Conservation (phyloP, 352 stramenopile species). For the Pythium brachiatum region DNA sequence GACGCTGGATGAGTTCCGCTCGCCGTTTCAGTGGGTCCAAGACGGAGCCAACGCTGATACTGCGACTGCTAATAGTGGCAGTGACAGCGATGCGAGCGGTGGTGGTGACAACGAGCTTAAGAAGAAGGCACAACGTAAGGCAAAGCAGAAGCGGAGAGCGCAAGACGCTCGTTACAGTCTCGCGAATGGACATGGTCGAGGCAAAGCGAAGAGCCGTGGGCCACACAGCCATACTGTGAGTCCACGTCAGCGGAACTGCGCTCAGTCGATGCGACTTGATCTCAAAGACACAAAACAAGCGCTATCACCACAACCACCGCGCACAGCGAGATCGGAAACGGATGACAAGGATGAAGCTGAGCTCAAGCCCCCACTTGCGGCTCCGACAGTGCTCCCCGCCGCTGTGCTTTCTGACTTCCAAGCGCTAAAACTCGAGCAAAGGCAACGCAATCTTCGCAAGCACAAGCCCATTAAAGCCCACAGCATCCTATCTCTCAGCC, state of each 20-base stretch:
- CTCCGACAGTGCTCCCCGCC: background rate
- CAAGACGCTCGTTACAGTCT: conserved; percentile 5
- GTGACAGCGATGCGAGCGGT: background rate
- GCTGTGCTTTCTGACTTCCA: conserved; percentile 9
- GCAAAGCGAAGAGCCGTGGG: background rate
- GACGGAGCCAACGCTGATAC: background rate
- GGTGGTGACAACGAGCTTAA: background rate
- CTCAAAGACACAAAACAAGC: background rate
- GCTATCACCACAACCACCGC: background rate
- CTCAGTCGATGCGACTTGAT: background rate
- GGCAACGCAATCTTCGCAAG: background rate
- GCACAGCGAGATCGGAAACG: conserved; percentile 7
- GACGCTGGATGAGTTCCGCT: conserved; percentile 64
- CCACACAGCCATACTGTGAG: background rate
- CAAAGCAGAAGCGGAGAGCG: background rate
- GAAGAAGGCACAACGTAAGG: background rate
- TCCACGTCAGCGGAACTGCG: background rate
- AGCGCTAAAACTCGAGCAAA: conserved; percentile 11
- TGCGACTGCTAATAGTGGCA: background rate
- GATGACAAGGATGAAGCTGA: background rate
- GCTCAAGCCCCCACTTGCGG: background rate
- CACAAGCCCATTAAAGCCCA: conserved; percentile 2
- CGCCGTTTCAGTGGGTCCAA: conserved; percentile 52
- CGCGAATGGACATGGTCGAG: background rate
- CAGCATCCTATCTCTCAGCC: conserved; percentile 27